Percentiles rank a stretch among this genome's conserved stretches.
phyloP scores from a whole-genome alignment of 2,329 filamentous ascomycete species.

The Mycocentrospora acerina region DNA sequence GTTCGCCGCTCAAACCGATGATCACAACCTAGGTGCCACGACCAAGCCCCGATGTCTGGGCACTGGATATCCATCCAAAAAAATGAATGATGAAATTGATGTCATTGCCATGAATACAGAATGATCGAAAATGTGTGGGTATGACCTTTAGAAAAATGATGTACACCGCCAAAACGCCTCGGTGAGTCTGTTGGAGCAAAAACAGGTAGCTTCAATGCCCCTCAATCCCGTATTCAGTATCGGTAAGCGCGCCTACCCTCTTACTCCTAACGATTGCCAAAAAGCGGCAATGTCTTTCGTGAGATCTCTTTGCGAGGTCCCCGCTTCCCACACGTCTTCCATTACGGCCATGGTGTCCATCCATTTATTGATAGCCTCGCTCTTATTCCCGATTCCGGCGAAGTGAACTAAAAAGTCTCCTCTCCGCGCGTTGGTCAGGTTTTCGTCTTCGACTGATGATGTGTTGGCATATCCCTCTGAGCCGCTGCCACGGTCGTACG shows the following conservation, averaged over 20 bases:
- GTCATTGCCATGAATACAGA: no score
- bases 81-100: no score
- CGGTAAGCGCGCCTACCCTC: not conserved
- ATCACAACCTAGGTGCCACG: no score
- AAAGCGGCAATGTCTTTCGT: conserved; percentile 26
- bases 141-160: no score
- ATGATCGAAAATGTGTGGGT: no score
- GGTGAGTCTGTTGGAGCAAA: no score
- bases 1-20: no score
- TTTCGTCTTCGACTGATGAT: conserved; percentile 37
- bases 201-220: no score
- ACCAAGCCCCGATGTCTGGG: no score
- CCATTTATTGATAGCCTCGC: conserved; percentile 42
- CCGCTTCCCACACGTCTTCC: conserved; percentile 25
- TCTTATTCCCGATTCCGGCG: conserved; percentile 39
- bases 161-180: no score
- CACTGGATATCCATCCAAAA: no score
- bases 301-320: conserved; percentile 24
- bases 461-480: conserved; percentile 17
- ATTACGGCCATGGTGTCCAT: conserved; percentile 11
- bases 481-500: conserved; percentile 38
- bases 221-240: no score
- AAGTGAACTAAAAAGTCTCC: conserved; percentile 50
- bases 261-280: conserved; percentile 11
- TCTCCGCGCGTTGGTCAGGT: conserved; percentile 39